These are phyloP conservation scores for Prunella vulgaris DNA, from an alignment of 257 asterid genomes.

Conservation along the genomic window DNA sequence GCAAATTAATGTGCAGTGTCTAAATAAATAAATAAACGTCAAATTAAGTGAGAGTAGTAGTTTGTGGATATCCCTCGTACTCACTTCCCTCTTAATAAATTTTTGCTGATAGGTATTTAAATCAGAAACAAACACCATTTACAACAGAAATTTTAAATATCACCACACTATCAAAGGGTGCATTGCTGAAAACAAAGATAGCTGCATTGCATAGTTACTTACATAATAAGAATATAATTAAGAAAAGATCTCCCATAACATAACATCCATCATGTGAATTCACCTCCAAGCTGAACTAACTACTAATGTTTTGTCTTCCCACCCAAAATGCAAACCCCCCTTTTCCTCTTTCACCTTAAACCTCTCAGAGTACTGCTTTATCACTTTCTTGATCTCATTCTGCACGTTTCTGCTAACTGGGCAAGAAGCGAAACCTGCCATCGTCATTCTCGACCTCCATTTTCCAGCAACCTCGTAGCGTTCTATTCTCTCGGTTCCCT, in stretches of 20 bases:
- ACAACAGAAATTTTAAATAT: not conserved
- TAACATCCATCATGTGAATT: not conserved
- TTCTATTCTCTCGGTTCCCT: conserved; percentile 84
- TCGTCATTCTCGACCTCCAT: conserved; percentile 92
- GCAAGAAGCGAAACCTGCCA: conserved; percentile 76
- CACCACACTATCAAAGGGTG: not conserved
- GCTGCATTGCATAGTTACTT: not conserved
- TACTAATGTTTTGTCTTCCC: conserved; percentile 77
- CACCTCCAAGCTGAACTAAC: conserved; percentile 73
- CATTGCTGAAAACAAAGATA: not conserved
- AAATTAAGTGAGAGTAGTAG: too few relatives aligned
- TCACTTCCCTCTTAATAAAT: too few relatives aligned
- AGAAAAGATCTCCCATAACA: too few relatives aligned
- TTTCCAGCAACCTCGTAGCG: conserved; percentile 92
- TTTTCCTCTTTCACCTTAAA: conserved; percentile 64
- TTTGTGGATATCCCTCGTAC: too few relatives aligned
- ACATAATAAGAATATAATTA: not conserved
- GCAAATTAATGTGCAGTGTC: too few relatives aligned
- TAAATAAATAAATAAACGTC: too few relatives aligned
- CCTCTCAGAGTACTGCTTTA: conserved; percentile 62
- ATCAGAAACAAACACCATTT: not conserved
- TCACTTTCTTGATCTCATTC: conserved; percentile 47
- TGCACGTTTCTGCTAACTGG: conserved; percentile 53
- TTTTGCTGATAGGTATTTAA: too few relatives aligned
- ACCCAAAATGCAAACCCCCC: conserved; percentile 77